Evolutionary conservation across 148 eudicot species (phyloP).

Genomic region (Chenopodium suecicum): DNA sequence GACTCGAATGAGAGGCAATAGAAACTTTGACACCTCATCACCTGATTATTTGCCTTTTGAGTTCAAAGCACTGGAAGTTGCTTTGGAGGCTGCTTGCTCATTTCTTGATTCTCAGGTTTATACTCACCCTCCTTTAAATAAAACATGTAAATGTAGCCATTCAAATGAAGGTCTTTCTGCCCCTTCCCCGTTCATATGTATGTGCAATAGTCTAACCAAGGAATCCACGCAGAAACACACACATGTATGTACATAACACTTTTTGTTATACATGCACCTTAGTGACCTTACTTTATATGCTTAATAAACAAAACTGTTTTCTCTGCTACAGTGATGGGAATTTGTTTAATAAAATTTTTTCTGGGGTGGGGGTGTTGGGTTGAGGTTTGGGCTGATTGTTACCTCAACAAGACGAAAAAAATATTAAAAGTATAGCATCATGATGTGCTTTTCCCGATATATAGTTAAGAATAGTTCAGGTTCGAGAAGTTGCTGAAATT

Average conservation of each 20-base stretch:
- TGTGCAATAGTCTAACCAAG: not conserved
- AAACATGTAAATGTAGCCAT: not conserved
- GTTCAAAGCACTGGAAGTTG: conserved; percentile 92
- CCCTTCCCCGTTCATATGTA: not conserved
- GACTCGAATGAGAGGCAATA: conserved; percentile 52
- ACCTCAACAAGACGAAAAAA: not conserved
- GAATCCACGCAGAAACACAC: not conserved
- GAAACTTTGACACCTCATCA: conserved; percentile 52
- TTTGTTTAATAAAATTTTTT: too few species aligned
- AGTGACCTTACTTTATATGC: too few species aligned
- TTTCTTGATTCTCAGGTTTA: conserved; percentile 93
- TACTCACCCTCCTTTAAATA: not conserved
- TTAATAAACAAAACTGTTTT: not conserved
- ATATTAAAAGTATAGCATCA: not conserved
- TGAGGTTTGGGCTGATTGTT: too few species aligned
- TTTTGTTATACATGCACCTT: not conserved
- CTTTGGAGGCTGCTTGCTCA: conserved; percentile 90
- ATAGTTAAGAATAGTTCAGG: not conserved
- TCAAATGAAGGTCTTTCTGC: not conserved
- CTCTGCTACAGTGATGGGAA: not conserved
- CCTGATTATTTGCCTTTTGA: conserved; percentile 98
- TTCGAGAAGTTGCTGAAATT: not conserved
- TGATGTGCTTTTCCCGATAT: not conserved
- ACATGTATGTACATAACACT: not conserved
- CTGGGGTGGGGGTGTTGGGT: too few species aligned